phyloP scores from a whole-genome alignment of 306 rosid genomes.

The Medicago truncatula region MtrunA17r5.0-ANR NC_053049.1:43042501-43043000 shows the following conservation, averaged over 20 bases:
- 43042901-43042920: not conserved
- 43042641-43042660: not conserved
- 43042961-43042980: not conserved
- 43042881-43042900: not conserved
- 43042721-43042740: not conserved
- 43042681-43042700: not conserved
- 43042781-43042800: no score
- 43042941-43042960: not conserved
- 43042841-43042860: not conserved
- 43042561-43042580: conserved; percentile 71
- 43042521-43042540: not conserved
- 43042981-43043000: not conserved
- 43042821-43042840: not conserved
- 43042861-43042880: not conserved
- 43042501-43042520: no score
- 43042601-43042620: not conserved
- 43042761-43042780: not conserved
- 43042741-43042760: no score
- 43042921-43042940: not conserved
- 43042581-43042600: not conserved
- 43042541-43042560: not conserved
- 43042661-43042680: not conserved
- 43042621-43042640: not conserved
- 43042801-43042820: no score
- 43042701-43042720: not conserved